phyloP scores from a whole-genome alignment of 2,329 filamentous ascomycete species.

The Kalmusia sp. region DNA sequence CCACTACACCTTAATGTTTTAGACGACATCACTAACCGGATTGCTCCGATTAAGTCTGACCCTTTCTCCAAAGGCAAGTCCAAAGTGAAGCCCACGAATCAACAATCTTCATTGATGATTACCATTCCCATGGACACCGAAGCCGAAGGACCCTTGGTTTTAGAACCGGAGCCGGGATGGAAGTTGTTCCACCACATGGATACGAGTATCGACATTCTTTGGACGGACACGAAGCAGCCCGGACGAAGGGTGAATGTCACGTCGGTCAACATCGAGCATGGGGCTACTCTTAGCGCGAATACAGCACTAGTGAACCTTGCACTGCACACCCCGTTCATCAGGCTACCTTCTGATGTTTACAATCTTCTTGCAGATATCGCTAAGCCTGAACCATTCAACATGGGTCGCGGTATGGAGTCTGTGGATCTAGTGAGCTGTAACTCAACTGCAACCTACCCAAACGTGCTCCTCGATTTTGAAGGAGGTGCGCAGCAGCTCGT shows the following conservation, averaged over 20 bases:
- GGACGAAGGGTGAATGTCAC: constrained; percentile 12
- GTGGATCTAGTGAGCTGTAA: constrained; percentile 12
- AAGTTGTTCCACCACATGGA: constrained; percentile 17
- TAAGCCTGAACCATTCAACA: constrained; percentile 4
- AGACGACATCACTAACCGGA: constrained; percentile 12
- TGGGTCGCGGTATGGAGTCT: constrained; percentile 8
- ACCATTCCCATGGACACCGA: constrained; percentile 13
- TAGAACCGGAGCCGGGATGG: constrained; percentile 15
- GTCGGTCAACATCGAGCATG: constrained; percentile 5
- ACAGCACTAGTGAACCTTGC: constrained; percentile 3
- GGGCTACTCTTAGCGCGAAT: background rate
- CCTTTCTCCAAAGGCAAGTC: background rate
- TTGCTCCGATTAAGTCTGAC: background rate
- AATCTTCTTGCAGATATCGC: constrained; percentile 5
- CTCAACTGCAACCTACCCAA: constrained; percentile 1
- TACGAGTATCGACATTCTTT: constrained; percentile 10
- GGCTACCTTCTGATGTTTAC: constrained; percentile 7
- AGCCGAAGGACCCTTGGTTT: constrained; percentile 10
- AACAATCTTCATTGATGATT: constrained; percentile 12
- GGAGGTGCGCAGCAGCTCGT: constrained; percentile 8
- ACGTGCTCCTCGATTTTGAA: constrained; percentile 9
- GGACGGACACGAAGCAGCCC: constrained; percentile 6
- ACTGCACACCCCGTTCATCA: constrained; percentile 11
- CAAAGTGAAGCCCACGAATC: constrained; percentile 2
- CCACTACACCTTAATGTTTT: constrained; percentile 8